Conservation (phyloP, 441 rosid species). For the Populus hybrid region DNA sequence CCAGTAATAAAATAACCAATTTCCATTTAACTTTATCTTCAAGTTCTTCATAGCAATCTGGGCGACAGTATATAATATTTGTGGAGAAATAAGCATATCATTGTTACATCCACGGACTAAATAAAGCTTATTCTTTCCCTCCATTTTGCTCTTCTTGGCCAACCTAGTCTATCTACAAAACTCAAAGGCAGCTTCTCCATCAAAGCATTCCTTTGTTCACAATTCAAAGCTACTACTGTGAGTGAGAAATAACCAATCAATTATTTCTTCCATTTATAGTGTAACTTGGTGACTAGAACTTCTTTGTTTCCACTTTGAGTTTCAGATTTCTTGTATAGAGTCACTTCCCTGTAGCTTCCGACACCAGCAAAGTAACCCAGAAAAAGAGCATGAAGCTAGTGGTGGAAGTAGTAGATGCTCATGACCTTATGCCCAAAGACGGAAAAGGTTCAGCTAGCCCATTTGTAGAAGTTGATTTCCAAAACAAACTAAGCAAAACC, state of each 20-base stretch:
- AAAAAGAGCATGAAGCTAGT: conserved; percentile 41
- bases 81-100: background rate
- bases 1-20: background rate
- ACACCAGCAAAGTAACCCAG: conserved; percentile 21
- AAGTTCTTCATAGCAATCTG: background rate
- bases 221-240: conserved; percentile 5
- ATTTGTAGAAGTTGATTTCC: conserved; percentile 45
- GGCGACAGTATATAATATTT: background rate
- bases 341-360: conserved; percentile 26
- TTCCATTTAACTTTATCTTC: background rate
- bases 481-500: conserved; percentile 45
- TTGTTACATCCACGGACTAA: conserved; percentile 4
- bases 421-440: conserved; percentile 48
- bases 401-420: conserved; percentile 57
- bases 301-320: conserved; percentile 54
- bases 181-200: conserved; percentile 34
- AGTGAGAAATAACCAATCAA: conserved; percentile 7
- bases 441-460: conserved; percentile 52
- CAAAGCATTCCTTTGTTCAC: conserved; percentile 60
- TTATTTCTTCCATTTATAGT: conserved; percentile 21
- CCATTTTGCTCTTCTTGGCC: conserved; percentile 13
- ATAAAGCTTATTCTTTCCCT: background rate
- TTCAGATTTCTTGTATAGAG: conserved; percentile 33
- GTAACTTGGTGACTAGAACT: conserved; percentile 33
- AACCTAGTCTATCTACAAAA: conserved; percentile 13